Evolutionary conservation across 2,329 filamentous ascomycete genomes (phyloP), one percentile per base, ranked within the genome.

Genomic region (Xylaria sp.): DNA sequence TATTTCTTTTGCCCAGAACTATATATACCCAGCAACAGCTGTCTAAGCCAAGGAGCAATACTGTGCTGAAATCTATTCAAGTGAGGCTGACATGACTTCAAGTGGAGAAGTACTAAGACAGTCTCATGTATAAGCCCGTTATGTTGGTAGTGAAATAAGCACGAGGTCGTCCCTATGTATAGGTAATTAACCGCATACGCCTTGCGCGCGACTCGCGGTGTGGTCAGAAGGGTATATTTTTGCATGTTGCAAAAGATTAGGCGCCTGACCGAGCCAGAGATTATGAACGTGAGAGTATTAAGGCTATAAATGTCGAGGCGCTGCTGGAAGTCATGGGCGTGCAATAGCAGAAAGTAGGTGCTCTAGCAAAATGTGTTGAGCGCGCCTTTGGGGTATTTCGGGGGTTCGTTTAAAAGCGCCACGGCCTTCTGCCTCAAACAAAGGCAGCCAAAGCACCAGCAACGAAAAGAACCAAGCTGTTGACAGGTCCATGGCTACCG

Each of bases 391-490:
- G 28, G 48, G 31, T 1, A 28, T 12, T 43, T 28, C 6, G 36
- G 15, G 46, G 46, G 20, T 3, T 43, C 31, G 20, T 64, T 7
- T 7, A 18, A 33, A 41, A 33, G 25, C 55, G 58, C 6, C 31
- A 36, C 18, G 2, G 25, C 10, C 23, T 28, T 13, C 13, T 3
- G 5, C 20, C 18, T 69, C 54, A 71, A 52, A 64, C 2, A 18
- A 73, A 25, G 10, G 51, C 71, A 33, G 54, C 71, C 7, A 72
- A 33, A 18, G 54, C 72, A 55, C 64, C 71, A 13, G 57, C 64
- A 51, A 69, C 31, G 28, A 69, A 51, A 41, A 74, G 51, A 9
- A 65, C 23, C 15, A 71, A 49, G 28, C 62, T 15, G 39, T 48
- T 58, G 54, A 39, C 41, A 2, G 69, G 65, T 10, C 58, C 49